A percentile compares a stretch with the other conserved stretches of the same genome.
These are phyloP conservation scores for Simplicillium sp. DNA, from an alignment of 2,329 filamentous ascomycete genomes.

Conservation along the genomic window DNA sequence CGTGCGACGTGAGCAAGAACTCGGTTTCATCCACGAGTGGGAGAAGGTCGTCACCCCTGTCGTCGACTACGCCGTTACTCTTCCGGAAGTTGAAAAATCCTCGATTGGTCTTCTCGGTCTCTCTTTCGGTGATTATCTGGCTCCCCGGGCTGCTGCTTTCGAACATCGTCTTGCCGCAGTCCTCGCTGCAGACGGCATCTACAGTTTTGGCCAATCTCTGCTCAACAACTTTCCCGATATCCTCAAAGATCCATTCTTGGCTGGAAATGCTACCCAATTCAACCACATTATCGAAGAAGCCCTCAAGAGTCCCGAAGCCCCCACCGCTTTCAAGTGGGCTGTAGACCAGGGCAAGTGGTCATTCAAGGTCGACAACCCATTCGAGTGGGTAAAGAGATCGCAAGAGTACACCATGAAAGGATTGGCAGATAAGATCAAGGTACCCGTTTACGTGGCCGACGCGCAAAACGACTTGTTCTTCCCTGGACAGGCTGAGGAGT, in stretches of 20 bases:
- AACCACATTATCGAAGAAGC: constrained; percentile 9
- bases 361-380: constrained; percentile 14
- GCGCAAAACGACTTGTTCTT: constrained; percentile 13
- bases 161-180: constrained; percentile 31
- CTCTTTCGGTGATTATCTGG: constrained; percentile 31
- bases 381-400: constrained; percentile 9
- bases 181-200: constrained; percentile 29
- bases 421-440: constrained; percentile 11
- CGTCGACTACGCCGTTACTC: constrained; percentile 24
- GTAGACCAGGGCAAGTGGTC: constrained; percentile 16
- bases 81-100: constrained; percentile 17
- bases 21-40: constrained; percentile 36
- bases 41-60: constrained; percentile 28
- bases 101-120: constrained; percentile 26
- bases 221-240: constrained; percentile 4
- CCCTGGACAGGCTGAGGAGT: constrained; percentile 3
- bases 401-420: constrained; percentile 10
- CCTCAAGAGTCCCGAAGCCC: neutral
- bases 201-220: constrained; percentile 14
- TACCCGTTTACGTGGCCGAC: constrained; percentile 13
- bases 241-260: constrained; percentile 6
- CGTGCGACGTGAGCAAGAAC: constrained; percentile 26
- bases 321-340: constrained; percentile 12
- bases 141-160: constrained; percentile 29
- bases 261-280: constrained; percentile 9